Percentiles rank a stretch among this genome's conserved stretches.
phyloP scores from a whole-genome alignment of 768 basidiomycete genomes.

The Pleurotus tuber-regium region DNA sequence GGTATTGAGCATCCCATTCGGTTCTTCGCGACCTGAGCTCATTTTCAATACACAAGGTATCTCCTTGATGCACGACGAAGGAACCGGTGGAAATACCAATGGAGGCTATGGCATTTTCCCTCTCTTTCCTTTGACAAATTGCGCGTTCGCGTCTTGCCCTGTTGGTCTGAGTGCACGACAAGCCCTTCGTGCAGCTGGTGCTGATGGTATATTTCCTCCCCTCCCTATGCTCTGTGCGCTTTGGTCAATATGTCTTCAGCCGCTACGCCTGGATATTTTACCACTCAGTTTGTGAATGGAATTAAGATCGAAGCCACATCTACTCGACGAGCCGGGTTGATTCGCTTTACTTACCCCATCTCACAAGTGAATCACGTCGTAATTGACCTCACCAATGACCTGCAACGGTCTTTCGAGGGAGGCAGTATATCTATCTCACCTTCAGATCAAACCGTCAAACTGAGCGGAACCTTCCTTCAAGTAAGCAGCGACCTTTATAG shows the following conservation, averaged over 20 bases:
- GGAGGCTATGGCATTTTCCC: constrained; percentile 54
- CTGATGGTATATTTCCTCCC: constrained; percentile 34
- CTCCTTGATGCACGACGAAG: constrained; percentile 53
- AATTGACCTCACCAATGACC: constrained; percentile 41
- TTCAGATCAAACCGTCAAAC: constrained; percentile 30
- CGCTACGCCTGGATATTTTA: constrained; percentile 48
- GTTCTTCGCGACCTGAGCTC: too few species aligned
- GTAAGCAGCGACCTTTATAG: too few species aligned
- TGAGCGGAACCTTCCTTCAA: constrained; percentile 45
- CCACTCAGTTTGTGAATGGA: constrained; percentile 42
- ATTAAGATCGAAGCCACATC: constrained; percentile 57
- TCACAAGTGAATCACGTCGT: constrained; percentile 47
- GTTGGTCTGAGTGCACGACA: constrained; percentile 38
- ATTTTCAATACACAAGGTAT: constrained; percentile 24
- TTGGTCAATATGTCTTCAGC: constrained; percentile 21
- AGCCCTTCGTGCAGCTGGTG: constrained; percentile 37
- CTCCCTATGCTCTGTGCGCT: neutral
- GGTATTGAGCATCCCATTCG: too few species aligned
- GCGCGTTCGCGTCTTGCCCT: constrained; percentile 39
- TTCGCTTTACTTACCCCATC: constrained; percentile 56
- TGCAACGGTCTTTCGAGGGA: constrained; percentile 47
- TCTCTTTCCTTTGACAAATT: constrained; percentile 42
- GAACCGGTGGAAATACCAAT: constrained; percentile 48
- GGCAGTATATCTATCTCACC: constrained; percentile 33
- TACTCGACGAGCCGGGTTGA: constrained; percentile 56